Base-by-base conservation (phyloP, 371 early-diverging fungal species). In the Massospora cicadina region DNA sequence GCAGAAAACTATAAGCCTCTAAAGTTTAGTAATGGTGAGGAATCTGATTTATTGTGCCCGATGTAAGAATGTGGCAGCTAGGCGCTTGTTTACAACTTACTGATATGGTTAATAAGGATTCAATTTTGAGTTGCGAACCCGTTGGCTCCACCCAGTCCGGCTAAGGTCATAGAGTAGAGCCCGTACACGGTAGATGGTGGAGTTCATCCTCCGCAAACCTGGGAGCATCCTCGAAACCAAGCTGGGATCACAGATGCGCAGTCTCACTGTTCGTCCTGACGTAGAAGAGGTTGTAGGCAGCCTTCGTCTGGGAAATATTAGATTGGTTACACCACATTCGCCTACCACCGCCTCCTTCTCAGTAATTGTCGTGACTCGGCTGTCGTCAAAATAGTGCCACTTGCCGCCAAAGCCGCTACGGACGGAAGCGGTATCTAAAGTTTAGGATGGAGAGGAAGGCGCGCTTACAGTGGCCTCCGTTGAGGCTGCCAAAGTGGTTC, bases 381-480 rank as follows among this genome's bases (percentile, higher is more conserved):
- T 84, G 73, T 97, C 98, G 72, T 96, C 93, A 77, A 93, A 93
- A 64, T 86, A 81, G 71, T 85, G 87, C 98, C 98, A 97, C 70
- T 86, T 80, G 25, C 80, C 77, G 12, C 82, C 78, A 64, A 85
- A 76, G 1, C 83, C 83, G 68, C 87, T 86, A 43, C 85, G 76
- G 1, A 95, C 91, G 69, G 81, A 83, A 0, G 96, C 94, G 21
- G 95, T 97, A 67, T 97, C 76, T 75, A 68, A 13, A 25, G 53
- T n/a, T 60, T 32, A 27, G 21, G 32, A 60, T 54, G 29, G 54
- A 30, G 23, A 29, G 23, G n/a, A 21, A 0, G 29, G 2, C 26
- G 26, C 13, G 69, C 72, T 68, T 68, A 74, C 76, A 97, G 69
- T 97, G 98, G 0, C 98, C 98, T 33, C 91, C 88, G 58, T 83